phyloP scores from a whole-genome alignment of 169 alveolate genomes.

The Plasmodium inui region DNA sequence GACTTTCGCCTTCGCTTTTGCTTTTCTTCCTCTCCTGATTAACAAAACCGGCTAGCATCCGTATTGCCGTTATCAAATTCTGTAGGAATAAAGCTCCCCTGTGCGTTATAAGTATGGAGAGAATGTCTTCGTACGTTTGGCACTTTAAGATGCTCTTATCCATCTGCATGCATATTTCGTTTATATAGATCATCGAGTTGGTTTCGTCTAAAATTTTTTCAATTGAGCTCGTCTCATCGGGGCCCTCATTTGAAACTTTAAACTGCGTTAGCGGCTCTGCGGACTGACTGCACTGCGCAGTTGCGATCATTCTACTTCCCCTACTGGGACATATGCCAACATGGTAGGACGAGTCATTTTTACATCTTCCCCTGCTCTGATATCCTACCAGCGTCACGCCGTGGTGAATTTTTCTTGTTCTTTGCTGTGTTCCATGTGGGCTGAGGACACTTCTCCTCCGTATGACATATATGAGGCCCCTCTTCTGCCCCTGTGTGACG shows the following conservation, averaged over 20 bases:
- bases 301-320: slow-evolving; percentile 23
- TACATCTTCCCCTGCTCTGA: background rate
- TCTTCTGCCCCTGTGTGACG: slow-evolving; percentile 1
- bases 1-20: slow-evolving; percentile 74
- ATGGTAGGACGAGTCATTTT: background rate
- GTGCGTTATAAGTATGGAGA: slow-evolving; percentile 82
- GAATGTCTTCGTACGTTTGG: slow-evolving; percentile 81
- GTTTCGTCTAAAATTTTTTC: slow-evolving; percentile 72
- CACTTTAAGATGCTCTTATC: slow-evolving; percentile 79
- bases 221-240: slow-evolving; percentile 23
- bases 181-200: slow-evolving; percentile 77
- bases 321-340: background rate
- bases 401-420: background rate
- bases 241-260: background rate
- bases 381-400: background rate
- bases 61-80: slow-evolving; percentile 83
- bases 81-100: slow-evolving; percentile 86
- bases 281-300: background rate
- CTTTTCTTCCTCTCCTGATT: slow-evolving; percentile 60
- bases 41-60: slow-evolving; percentile 79
- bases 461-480: background rate
- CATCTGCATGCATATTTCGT: slow-evolving; percentile 83
- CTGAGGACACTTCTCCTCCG: background rate
- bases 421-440: background rate
- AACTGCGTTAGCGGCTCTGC: background rate